phyloP scores from a whole-genome alignment of 2,329 filamentous ascomycete species.

The Curvularia lunata region DNA sequence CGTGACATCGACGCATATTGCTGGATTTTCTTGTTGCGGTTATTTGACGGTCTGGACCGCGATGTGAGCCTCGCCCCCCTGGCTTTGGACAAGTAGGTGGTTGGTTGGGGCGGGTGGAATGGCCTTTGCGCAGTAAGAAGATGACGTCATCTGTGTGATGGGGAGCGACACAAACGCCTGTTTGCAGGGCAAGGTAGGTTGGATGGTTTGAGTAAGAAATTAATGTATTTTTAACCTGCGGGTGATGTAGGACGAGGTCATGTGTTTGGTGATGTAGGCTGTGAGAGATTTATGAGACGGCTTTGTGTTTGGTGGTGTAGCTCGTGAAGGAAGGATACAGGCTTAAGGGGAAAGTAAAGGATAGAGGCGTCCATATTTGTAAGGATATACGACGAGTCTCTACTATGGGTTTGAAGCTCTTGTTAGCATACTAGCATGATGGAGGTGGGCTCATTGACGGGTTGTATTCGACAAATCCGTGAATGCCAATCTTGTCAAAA shows the following conservation, averaged over 20 bases:
- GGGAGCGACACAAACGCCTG: slow-evolving; percentile 15
- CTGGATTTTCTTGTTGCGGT: slow-evolving; percentile 14
- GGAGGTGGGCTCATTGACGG: neutral
- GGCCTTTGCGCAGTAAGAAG: slow-evolving; percentile 15
- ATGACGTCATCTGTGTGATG: slow-evolving; percentile 30
- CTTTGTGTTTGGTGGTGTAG: too few species aligned
- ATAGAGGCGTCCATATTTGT: too few species aligned
- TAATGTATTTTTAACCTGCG: neutral
- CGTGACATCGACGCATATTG: slow-evolving; percentile 15
- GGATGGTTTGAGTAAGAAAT: neutral
- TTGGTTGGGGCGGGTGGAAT: slow-evolving; percentile 28
- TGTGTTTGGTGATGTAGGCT: too few species aligned
- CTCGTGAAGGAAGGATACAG: too few species aligned
- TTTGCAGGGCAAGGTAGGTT: slow-evolving; percentile 3
- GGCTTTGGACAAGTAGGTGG: slow-evolving; percentile 7
- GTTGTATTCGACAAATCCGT: too few species aligned
- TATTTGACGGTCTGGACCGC: slow-evolving; percentile 3
- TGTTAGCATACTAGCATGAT: neutral
- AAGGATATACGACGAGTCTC: too few species aligned
- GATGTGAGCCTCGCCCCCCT: neutral
- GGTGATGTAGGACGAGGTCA: too few species aligned
- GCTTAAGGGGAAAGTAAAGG: too few species aligned
- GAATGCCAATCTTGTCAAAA: neutral
- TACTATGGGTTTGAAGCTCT: neutral
- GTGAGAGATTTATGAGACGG: too few species aligned